Percentiles rank a stretch among this genome's conserved stretches.
These are phyloP conservation scores for Cymbopogon citratus DNA, from an alignment of 176 grass and related monocot species.

Conservation along the genomic window DNA sequence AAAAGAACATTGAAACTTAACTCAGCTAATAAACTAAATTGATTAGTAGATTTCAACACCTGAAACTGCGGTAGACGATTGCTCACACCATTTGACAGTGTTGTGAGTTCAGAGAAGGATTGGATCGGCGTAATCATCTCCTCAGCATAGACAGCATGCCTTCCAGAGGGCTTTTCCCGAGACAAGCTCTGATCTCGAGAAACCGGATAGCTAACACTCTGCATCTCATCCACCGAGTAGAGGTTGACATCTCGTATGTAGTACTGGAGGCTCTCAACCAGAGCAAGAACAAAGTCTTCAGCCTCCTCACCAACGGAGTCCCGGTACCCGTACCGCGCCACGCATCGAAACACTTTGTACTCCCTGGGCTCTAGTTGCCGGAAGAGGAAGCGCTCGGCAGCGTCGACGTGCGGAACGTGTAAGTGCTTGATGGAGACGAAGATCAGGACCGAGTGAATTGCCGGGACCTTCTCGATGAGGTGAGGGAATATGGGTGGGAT, in stretches of 20 bases:
- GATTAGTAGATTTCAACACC: neutral
- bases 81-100: neutral
- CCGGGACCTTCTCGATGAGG: conserved; percentile 25
- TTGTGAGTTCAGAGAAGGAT: conserved; percentile 27
- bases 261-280: conserved; percentile 12
- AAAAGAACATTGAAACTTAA: neutral
- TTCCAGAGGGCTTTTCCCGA: conserved; percentile 10
- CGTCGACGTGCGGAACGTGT: conserved; percentile 23
- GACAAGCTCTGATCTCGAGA: conserved; percentile 2
- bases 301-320: conserved; percentile 29
- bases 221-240: neutral
- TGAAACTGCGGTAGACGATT: conserved; percentile 14
- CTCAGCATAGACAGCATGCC: conserved; percentile 16
- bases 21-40: neutral
- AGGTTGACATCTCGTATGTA: conserved; percentile 20
- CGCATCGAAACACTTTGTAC: conserved; percentile 26
- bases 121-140: conserved; percentile 25
- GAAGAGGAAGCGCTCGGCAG: conserved; percentile 35
- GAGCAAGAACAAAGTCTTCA: neutral
- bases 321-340: conserved; percentile 48
- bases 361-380: conserved; percentile 2
- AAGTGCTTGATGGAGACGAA: conserved; percentile 45
- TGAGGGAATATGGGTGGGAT: conserved; percentile 48
- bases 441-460: conserved; percentile 35
- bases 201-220: neutral